Conservation (phyloP, 352 stramenopile species). For the Globisporangium paddicum region DNA sequence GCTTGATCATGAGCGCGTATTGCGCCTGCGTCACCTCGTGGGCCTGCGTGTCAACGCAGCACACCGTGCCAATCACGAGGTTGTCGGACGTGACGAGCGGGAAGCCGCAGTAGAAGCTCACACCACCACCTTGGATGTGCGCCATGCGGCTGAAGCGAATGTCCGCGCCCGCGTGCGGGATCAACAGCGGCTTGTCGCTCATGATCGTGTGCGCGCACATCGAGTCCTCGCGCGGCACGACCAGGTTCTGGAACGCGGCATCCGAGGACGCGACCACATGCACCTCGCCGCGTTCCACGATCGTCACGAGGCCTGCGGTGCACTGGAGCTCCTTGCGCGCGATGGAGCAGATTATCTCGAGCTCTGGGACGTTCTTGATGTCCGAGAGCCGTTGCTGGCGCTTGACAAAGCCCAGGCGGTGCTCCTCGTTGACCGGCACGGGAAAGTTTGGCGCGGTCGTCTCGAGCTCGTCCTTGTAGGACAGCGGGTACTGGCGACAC, state of each 20-base stretch:
- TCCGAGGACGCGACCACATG: slow-evolving; percentile 46
- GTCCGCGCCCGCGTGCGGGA: slow-evolving; percentile 51
- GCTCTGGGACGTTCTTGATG: slow-evolving; percentile 46
- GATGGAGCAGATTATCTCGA: slow-evolving; percentile 61
- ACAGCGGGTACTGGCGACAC: slow-evolving; percentile 34
- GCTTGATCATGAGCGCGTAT: slow-evolving; percentile 39
- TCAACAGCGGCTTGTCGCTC: slow-evolving; percentile 42
- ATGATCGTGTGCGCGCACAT: slow-evolving; percentile 63
- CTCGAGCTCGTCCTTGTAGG: slow-evolving; percentile 14
- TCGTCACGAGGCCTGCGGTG: slow-evolving; percentile 38
- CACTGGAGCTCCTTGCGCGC: slow-evolving; percentile 44
- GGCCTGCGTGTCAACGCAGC: slow-evolving; percentile 38
- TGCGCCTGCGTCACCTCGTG: slow-evolving; percentile 49
- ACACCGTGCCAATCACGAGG: slow-evolving; percentile 45
- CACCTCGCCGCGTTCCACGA: slow-evolving; percentile 29
- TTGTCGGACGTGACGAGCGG: slow-evolving; percentile 31
- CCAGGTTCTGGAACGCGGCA: slow-evolving; percentile 20
- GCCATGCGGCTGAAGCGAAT: slow-evolving; percentile 47
- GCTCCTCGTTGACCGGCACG: slow-evolving; percentile 32
- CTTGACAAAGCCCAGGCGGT: slow-evolving; percentile 29
- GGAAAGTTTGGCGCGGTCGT: slow-evolving; percentile 12
- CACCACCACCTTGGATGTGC: slow-evolving; percentile 24
- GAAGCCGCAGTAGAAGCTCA: slow-evolving; percentile 68
- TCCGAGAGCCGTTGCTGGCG: slow-evolving; percentile 26
- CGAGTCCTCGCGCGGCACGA: slow-evolving; percentile 36